These are phyloP conservation scores for Capsella rubella DNA, from an alignment of 441 rosid species.

Conservation along the genomic window DNA sequence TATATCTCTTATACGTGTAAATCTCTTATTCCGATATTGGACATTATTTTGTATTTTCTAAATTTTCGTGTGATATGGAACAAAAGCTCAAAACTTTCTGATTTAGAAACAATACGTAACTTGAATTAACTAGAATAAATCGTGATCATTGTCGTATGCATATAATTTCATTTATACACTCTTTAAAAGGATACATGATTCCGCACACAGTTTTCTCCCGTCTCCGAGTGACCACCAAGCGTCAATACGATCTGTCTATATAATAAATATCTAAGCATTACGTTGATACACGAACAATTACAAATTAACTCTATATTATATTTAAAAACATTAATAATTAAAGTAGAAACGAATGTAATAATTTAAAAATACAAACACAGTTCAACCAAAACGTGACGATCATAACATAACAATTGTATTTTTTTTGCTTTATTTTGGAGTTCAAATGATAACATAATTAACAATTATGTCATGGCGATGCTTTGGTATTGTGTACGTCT, in stretches of 20 bases:
- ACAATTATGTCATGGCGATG: constrained; percentile 20
- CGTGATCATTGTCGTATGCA: constrained; percentile 6
- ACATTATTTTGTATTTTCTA: neutral
- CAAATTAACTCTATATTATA: constrained; percentile 12
- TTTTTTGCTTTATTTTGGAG: neutral
- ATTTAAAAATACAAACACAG: constrained; percentile 29
- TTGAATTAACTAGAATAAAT: constrained; percentile 1
- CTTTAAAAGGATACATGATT: constrained; percentile 14
- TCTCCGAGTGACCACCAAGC: constrained; percentile 36
- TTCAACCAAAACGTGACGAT: constrained; percentile 44
- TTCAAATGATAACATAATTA: constrained; percentile 15
- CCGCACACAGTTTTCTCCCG: constrained; percentile 26
- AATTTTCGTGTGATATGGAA: neutral
- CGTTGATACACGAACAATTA: constrained; percentile 23
- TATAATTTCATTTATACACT: constrained; percentile 22
- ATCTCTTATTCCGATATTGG: neutral
- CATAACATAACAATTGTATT: constrained; percentile 34
- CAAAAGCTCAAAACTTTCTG: neutral
- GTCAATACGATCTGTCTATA: constrained; percentile 20
- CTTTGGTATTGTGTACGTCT: constrained; percentile 35
- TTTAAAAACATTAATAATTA: constrained; percentile 2
- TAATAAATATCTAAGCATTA: constrained; percentile 5
- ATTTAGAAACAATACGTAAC: neutral
- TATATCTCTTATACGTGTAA: neutral
- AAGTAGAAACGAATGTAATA: constrained; percentile 32